Percentiles rank a stretch among this genome's conserved stretches.
Conservation (phyloP, 768 basidiomycete species). For the Kwoniella bestiolae region DNA sequence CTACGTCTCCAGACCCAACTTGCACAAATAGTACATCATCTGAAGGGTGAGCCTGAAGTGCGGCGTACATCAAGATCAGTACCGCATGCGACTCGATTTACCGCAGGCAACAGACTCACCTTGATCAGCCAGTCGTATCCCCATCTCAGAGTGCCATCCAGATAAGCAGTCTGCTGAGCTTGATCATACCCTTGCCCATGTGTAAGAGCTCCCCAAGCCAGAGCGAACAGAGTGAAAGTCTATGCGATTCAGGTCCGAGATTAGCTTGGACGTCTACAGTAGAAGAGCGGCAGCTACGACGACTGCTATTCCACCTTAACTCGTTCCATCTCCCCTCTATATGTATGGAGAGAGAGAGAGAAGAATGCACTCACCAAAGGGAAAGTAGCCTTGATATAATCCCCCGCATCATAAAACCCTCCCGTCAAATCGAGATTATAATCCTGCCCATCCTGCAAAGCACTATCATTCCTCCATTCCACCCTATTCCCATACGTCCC, state of each 20-base stretch:
- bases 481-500: conserved; percentile 67
- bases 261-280: no score
- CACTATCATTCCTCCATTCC: conserved; percentile 83
- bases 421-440: conserved; percentile 75
- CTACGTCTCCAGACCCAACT: conserved; percentile 68
- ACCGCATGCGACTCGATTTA: not conserved
- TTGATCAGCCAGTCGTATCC: conserved; percentile 90
- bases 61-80: conserved; percentile 2
- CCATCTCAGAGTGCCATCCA: conserved; percentile 91
- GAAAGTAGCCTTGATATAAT: conserved; percentile 83
- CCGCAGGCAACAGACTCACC: conserved; percentile 59
- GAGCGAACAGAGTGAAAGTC: conserved; percentile 81
- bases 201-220: conserved; percentile 88
- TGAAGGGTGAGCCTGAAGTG: conserved; percentile 73
- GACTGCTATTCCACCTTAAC: no score
- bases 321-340: no score
- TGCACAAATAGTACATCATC: conserved; percentile 75
- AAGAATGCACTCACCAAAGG: conserved; percentile 67
- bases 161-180: conserved; percentile 83
- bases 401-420: conserved; percentile 93
- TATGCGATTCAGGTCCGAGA: conserved; percentile 51
- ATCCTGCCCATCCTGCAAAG: conserved; percentile 74
- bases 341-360: conserved; percentile 2
- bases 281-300: no score
- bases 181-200: conserved; percentile 82